Base-by-base conservation (phyloP, 768 basidiomycete species). In the Myochromella boudieri region DNA sequence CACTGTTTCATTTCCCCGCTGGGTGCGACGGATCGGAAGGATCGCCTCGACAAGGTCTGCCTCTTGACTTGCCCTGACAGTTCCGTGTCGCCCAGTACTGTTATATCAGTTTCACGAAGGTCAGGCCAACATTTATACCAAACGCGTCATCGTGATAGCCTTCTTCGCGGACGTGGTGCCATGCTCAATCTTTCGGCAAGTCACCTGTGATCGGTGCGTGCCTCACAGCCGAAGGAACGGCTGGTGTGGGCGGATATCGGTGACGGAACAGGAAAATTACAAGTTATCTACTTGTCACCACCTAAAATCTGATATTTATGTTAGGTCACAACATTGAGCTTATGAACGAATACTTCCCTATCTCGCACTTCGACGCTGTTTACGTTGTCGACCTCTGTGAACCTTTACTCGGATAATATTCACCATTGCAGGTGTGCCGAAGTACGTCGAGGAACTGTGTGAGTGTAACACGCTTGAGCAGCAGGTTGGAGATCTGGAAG, bases 191-290 rank as follows among this genome's bases (percentile, higher is more conserved):
- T 89, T n/a, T 76, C 78, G 3, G 82, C 84, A 0, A 75, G 76
- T 26, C 85, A 88, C 53, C 65, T 89, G 6, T 70, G 69, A 25
- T 65, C 73, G 2, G 68, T 85, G 37, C 70, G 69, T 4, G 62
- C 60, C 27, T 58, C 58, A 20, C 53, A 70, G 5, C 69, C 74
- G 0, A 61, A 66, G 0, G 75, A 76, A 58, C 70, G 71, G 11
- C 74, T 86, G 14, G 73, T 90, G 11, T 90, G 87, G 87, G 74
- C 90, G 14, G 87, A 90, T 59, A 80, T 90, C 46, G 85, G 87
- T 12, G 87, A 87, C 25, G 87, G 86, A 21, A 88, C 87, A 10
- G 79, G 78, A 75, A 33, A 42, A 59, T 34, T 43, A 15, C 37
- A 0, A 42, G 37, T 6, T 37, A 20, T 37, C 42, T 2, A 26